These are phyloP conservation scores for Neonectria punicea DNA, from an alignment of 2,329 filamentous ascomycete genomes.

Conservation along the genomic window DNA sequence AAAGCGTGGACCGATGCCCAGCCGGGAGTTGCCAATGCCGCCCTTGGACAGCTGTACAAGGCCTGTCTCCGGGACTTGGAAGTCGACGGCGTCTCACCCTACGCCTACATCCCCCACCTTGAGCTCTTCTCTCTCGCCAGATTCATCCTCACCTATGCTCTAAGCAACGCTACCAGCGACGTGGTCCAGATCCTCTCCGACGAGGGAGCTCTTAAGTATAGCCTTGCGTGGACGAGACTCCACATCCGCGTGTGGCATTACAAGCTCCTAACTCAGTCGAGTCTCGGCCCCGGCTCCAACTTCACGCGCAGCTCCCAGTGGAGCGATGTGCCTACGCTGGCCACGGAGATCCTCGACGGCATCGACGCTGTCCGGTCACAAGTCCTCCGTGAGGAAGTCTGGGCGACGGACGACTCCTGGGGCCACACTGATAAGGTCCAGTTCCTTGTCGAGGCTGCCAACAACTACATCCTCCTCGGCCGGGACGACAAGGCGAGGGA, in stretches of 20 bases:
- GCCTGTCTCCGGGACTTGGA: slow-evolving; percentile 75
- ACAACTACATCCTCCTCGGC: slow-evolving; percentile 86
- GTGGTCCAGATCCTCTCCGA: slow-evolving; percentile 41
- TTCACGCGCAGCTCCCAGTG: slow-evolving; percentile 68
- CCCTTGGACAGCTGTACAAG: slow-evolving; percentile 58
- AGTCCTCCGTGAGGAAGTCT: slow-evolving; percentile 51
- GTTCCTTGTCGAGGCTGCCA: slow-evolving; percentile 84
- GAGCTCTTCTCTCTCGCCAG: slow-evolving; percentile 84
- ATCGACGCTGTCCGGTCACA: slow-evolving; percentile 55
- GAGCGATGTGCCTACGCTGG: slow-evolving; percentile 68
- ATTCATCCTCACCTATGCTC: slow-evolving; percentile 54
- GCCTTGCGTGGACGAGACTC: slow-evolving; percentile 71
- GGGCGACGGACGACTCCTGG: slow-evolving; percentile 53
- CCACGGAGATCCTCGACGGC: slow-evolving; percentile 58
- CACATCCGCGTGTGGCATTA: slow-evolving; percentile 78
- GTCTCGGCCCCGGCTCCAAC: slow-evolving; percentile 62
- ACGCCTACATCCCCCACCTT: slow-evolving; percentile 83
- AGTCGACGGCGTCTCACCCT: slow-evolving; percentile 87
- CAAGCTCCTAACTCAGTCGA: slow-evolving; percentile 68
- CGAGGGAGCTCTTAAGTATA: slow-evolving; percentile 55
- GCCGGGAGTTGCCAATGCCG: slow-evolving; percentile 7
- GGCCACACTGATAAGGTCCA: slow-evolving; percentile 66
- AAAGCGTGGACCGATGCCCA: slow-evolving; percentile 49
- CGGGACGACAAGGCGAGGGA: slow-evolving; percentile 79
- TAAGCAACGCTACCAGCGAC: slow-evolving; percentile 36